Conservation (phyloP, 129 eudicot species). For the Centella asiatica region DNA sequence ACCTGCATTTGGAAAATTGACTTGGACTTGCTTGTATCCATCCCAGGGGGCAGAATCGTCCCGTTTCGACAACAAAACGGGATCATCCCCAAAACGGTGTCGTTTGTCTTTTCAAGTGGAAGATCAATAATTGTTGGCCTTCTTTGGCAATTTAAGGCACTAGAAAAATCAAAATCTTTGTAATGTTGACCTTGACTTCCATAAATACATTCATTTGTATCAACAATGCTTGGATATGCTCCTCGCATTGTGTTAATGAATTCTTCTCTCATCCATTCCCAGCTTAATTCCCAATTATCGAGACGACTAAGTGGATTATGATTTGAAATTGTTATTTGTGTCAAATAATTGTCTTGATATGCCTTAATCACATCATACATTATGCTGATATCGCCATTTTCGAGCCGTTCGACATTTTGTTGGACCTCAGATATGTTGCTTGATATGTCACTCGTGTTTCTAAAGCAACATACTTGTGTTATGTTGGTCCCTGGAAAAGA, state of each 20-base stretch:
- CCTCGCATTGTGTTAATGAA: slow-evolving; percentile 66
- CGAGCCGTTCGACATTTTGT: slow-evolving; percentile 31
- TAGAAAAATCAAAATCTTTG: slow-evolving; percentile 46
- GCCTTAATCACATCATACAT: slow-evolving; percentile 48
- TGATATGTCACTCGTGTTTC: slow-evolving; percentile 31
- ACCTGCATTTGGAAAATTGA: slow-evolving; percentile 55
- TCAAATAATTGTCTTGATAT: slow-evolving; percentile 39
- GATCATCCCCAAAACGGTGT: slow-evolving; percentile 38
- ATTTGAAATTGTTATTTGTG: slow-evolving; percentile 53
- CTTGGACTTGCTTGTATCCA: slow-evolving; percentile 37
- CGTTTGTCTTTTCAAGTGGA: slow-evolving; percentile 47
- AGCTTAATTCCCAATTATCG: slow-evolving; percentile 54
- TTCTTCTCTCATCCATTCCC: slow-evolving; percentile 69
- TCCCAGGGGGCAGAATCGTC: slow-evolving; percentile 41
- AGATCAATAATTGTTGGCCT: slow-evolving; percentile 65
- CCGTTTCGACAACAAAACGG: slow-evolving; percentile 72
- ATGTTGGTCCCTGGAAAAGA: slow-evolving; percentile 31
- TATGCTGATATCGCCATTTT: slow-evolving; percentile 50
- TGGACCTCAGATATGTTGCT: slow-evolving; percentile 8
- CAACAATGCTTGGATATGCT: slow-evolving; percentile 47
- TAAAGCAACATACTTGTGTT: slow-evolving; percentile 43
- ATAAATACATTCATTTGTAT: slow-evolving; percentile 44
- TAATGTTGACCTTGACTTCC: slow-evolving; percentile 50
- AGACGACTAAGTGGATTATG: slow-evolving; percentile 47
- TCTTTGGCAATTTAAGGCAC: slow-evolving; percentile 43